Percentiles rank a stretch among this genome's conserved stretches.
Evolutionary conservation across 768 basidiomycete genomes (phyloP).

Genomic region (Leccinellum rugosiceps): DNA sequence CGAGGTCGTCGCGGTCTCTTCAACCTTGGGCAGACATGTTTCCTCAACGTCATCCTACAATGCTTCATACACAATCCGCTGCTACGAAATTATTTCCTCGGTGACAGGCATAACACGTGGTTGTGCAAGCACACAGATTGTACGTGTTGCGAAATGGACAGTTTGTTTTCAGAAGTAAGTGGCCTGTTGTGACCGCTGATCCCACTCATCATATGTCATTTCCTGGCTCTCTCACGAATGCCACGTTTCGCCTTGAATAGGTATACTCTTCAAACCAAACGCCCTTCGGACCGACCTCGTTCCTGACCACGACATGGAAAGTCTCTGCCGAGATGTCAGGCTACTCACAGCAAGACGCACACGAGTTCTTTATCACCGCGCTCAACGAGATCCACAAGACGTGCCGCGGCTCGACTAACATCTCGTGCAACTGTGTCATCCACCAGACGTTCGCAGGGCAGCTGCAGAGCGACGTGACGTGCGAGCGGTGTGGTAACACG

Average conservation of each 20-base stretch:
- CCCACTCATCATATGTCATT: too few relatives aligned
- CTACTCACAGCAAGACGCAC: constrained; percentile 93
- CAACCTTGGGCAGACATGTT: constrained; percentile 92
- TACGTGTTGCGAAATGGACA: constrained; percentile 93
- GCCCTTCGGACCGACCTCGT: constrained; percentile 78
- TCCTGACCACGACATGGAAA: constrained; percentile 83
- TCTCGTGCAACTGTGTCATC: constrained; percentile 86
- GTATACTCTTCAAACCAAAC: constrained; percentile 53
- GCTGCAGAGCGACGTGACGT: constrained; percentile 85
- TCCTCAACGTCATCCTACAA: constrained; percentile 89
- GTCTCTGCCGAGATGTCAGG: constrained; percentile 78
- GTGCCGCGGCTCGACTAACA: constrained; percentile 68
- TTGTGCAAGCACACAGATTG: constrained; percentile 72
- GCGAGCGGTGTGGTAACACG: constrained; percentile 76
- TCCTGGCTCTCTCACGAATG: not conserved
- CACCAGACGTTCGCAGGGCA: constrained; percentile 88
- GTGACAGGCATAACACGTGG: constrained; percentile 80
- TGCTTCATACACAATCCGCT: constrained; percentile 87
- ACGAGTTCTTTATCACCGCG: constrained; percentile 80
- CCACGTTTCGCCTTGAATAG: constrained; percentile 25
- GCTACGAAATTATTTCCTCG: constrained; percentile 83
- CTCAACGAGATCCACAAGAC: constrained; percentile 86
- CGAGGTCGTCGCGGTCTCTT: constrained; percentile 79
- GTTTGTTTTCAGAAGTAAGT: constrained; percentile 67
- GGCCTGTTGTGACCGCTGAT: too few relatives aligned